Conservation (phyloP, 768 basidiomycete species). For the Gymnopilus dilepis region DNA sequence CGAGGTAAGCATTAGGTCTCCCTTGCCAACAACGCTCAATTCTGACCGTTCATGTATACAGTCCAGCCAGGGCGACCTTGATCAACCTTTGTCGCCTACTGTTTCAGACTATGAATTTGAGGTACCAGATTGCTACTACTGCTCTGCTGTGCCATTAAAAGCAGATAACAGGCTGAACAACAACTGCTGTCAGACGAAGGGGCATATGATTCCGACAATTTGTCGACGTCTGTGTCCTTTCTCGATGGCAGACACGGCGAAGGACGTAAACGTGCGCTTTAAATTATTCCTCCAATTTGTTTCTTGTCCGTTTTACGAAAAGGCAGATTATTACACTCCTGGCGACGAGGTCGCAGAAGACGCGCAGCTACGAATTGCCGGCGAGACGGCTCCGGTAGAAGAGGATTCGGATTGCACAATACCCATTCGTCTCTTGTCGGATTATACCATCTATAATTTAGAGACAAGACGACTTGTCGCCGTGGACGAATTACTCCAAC, state of each 20-base stretch:
- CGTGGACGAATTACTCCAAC: constrained; percentile 43
- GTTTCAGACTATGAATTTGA: constrained; percentile 24
- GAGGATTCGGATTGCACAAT: constrained; percentile 40
- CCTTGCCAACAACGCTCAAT: too few species aligned
- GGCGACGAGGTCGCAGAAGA: constrained; percentile 42
- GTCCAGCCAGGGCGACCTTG: neutral
- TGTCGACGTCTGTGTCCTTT: too few species aligned
- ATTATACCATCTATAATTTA: constrained; percentile 58
- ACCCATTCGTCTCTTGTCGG: constrained; percentile 60
- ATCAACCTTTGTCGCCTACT: constrained; percentile 25
- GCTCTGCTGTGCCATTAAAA: neutral
- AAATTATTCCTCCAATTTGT: too few species aligned
- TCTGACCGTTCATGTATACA: neutral
- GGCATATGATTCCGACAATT: too few species aligned
- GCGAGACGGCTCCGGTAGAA: constrained; percentile 40
- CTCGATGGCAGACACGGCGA: too few species aligned
- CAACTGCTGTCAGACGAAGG: too few species aligned
- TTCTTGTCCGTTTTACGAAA: neutral
- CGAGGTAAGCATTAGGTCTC: too few species aligned
- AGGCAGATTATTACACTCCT: neutral
- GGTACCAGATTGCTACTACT: neutral
- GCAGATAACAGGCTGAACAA: neutral
- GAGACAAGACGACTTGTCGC: constrained; percentile 43
- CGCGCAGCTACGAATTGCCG: constrained; percentile 44
- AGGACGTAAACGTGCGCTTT: too few species aligned